Evolutionary conservation across 2,329 filamentous ascomycete genomes (phyloP).

Genomic region (Diaporthe caulivora): DNA sequence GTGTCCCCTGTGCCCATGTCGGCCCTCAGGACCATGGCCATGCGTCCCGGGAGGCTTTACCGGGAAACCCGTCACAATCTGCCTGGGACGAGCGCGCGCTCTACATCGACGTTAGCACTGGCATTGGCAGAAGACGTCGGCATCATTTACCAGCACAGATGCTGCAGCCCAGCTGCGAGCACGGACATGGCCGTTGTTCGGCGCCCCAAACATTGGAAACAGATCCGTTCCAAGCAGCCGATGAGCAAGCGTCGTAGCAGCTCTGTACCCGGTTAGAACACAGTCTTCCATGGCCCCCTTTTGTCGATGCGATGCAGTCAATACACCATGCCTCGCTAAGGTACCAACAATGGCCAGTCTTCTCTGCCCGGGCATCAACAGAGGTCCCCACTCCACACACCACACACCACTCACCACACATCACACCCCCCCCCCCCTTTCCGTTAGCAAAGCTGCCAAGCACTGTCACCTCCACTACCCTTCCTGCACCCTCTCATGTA

Average conservation of each 20-base stretch:
- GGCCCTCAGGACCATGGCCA: slow-evolving; percentile 17
- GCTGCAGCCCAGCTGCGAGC: slow-evolving; percentile 29
- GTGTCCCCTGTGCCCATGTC: slow-evolving; percentile 26
- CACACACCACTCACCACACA: not conserved
- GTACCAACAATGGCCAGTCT: slow-evolving; percentile 7
- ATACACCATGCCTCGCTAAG: slow-evolving; percentile 6
- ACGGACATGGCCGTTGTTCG: slow-evolving; percentile 28
- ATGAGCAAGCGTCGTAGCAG: not conserved
- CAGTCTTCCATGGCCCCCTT: slow-evolving; percentile 6
- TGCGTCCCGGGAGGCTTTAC: slow-evolving; percentile 22
- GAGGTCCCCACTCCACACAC: slow-evolving; percentile 6
- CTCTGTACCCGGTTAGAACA: not conserved
- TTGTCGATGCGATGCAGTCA: slow-evolving; percentile 18
- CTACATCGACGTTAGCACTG: slow-evolving; percentile 16
- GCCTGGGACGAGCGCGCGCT: slow-evolving; percentile 30
- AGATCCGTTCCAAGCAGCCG: slow-evolving; percentile 17
- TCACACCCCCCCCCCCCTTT: slow-evolving; percentile 9
- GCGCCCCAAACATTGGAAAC: slow-evolving; percentile 27
- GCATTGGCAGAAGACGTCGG: slow-evolving; percentile 12
- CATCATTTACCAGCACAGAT: slow-evolving; percentile 28
- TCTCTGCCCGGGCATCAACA: slow-evolving; percentile 32
- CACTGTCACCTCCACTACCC: slow-evolving; percentile 20
- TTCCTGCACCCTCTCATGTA: slow-evolving; percentile 18
- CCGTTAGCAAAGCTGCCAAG: slow-evolving; percentile 13
- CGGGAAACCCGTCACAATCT: slow-evolving; percentile 16